phyloP scores from a whole-genome alignment of 768 basidiomycete species.

The Lactarius indigo region DNA sequence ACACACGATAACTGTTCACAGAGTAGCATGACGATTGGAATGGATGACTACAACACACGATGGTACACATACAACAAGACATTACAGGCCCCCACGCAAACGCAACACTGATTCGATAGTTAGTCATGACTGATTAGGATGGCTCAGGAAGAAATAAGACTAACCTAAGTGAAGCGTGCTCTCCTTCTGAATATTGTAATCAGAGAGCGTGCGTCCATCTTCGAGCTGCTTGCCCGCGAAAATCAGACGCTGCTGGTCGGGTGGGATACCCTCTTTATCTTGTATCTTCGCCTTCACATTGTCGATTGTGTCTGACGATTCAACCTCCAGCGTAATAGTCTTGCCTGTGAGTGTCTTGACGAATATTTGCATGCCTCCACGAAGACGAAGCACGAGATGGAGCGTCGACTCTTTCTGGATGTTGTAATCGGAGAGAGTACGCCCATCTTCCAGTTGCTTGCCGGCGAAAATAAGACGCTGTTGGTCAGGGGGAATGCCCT shows the following conservation, averaged over 20 bases:
- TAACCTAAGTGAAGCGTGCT: slow-evolving; percentile 60
- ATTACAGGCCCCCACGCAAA: slow-evolving; percentile 65
- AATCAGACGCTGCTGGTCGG: slow-evolving; percentile 86
- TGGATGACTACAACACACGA: slow-evolving; percentile 1
- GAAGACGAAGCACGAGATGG: slow-evolving; percentile 77
- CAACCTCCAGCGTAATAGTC: slow-evolving; percentile 91
- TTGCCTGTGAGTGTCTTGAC: slow-evolving; percentile 87
- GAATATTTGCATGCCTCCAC: slow-evolving; percentile 90
- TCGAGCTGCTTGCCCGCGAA: slow-evolving; percentile 95
- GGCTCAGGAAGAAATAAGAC: neutral
- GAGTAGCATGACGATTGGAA: neutral
- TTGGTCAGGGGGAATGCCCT: slow-evolving; percentile 84
- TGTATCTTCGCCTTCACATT: slow-evolving; percentile 84
- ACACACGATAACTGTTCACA: neutral
- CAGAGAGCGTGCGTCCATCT: slow-evolving; percentile 83
- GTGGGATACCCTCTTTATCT: slow-evolving; percentile 80
- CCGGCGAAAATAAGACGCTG: slow-evolving; percentile 91
- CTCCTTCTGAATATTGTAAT: slow-evolving; percentile 83
- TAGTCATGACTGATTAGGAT: neutral
- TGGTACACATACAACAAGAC: neutral
- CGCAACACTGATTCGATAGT: slow-evolving; percentile 46
- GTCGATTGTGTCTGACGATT: slow-evolving; percentile 91
- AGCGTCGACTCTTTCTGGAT: slow-evolving; percentile 89
- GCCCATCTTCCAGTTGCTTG: slow-evolving; percentile 89
- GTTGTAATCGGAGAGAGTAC: slow-evolving; percentile 87